A percentile compares a stretch with the other conserved stretches of the same genome.
phyloP scores from a whole-genome alignment of 164 flowering plant genomes.

The Vitis rotundifolia region DNA sequence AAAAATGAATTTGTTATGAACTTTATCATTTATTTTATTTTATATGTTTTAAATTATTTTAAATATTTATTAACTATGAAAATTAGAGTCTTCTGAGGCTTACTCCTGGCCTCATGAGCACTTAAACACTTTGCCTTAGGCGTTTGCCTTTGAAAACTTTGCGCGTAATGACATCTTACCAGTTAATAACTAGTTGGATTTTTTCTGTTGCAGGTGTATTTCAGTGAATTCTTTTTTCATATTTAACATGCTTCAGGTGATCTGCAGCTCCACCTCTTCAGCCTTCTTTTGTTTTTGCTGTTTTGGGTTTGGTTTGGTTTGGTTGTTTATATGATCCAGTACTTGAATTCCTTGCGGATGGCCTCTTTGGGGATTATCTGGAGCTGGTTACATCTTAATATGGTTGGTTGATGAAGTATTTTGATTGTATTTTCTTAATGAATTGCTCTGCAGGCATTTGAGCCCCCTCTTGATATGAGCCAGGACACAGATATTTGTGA shows the following conservation, averaged over 20 bases:
- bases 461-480: slow-evolving; percentile 92
- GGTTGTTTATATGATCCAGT: background rate
- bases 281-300: background rate
- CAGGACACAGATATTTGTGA: slow-evolving; percentile 59
- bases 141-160: too few species aligned
- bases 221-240: slow-evolving; percentile 71
- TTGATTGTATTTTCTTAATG: background rate
- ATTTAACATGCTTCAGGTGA: slow-evolving; percentile 89
- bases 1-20: too few species aligned
- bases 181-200: background rate
- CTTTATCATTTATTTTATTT: too few species aligned
- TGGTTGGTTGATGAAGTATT: slow-evolving; percentile 8
- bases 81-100: too few species aligned
- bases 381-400: background rate
- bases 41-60: too few species aligned
- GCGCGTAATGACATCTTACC: background rate
- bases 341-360: background rate
- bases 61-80: too few species aligned
- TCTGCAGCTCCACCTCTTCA: slow-evolving; percentile 8
- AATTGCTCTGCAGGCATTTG: slow-evolving; percentile 73
- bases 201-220: slow-evolving; percentile 74
- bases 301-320: background rate
- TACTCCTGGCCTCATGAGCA: too few species aligned
- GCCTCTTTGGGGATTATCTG: background rate
- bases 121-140: too few species aligned